Percentiles rank a stretch among this genome's conserved stretches.
These are phyloP conservation scores for Penicillium sp. DNA, from an alignment of 2,329 filamentous ascomycete genomes.

Conservation along the genomic window DNA sequence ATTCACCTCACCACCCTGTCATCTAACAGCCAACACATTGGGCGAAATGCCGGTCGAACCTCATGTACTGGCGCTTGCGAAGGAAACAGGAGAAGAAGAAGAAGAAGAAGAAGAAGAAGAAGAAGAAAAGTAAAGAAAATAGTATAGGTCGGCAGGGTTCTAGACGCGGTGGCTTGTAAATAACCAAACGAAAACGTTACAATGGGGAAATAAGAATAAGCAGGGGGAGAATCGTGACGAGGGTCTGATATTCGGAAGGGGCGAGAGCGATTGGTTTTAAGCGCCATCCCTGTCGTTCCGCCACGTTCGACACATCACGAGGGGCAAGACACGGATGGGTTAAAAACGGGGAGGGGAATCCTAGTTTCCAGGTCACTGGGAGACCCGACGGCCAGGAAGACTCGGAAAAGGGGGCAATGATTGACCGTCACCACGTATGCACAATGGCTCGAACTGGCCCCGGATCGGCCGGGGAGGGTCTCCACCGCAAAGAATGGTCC, in stretches of 20 bases:
- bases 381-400: conserved; percentile 15
- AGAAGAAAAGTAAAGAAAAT: background rate
- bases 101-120: conserved; percentile 1
- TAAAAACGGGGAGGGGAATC: conserved; percentile 15
- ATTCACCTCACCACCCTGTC: conserved; percentile 7
- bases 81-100: background rate
- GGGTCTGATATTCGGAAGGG: conserved; percentile 7
- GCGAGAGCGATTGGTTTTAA: conserved; percentile 16
- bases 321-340: conserved; percentile 12
- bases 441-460: background rate
- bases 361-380: conserved; percentile 13
- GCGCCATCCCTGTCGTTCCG: conserved; percentile 22
- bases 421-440: conserved; percentile 12
- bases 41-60: conserved; percentile 7
- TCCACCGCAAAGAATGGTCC: conserved; percentile 21
- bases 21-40: conserved; percentile 13
- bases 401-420: conserved; percentile 17
- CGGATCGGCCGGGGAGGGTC: conserved; percentile 16
- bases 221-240: background rate
- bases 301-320: conserved; percentile 35
- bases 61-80: conserved; percentile 12
- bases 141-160: background rate
- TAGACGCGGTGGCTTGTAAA: background rate
- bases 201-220: background rate
- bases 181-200: background rate